Percentiles rank a stretch among this genome's conserved stretches.
Evolutionary conservation across 768 basidiomycete genomes (phyloP).

Genomic region (Boletellus ananas): DNA sequence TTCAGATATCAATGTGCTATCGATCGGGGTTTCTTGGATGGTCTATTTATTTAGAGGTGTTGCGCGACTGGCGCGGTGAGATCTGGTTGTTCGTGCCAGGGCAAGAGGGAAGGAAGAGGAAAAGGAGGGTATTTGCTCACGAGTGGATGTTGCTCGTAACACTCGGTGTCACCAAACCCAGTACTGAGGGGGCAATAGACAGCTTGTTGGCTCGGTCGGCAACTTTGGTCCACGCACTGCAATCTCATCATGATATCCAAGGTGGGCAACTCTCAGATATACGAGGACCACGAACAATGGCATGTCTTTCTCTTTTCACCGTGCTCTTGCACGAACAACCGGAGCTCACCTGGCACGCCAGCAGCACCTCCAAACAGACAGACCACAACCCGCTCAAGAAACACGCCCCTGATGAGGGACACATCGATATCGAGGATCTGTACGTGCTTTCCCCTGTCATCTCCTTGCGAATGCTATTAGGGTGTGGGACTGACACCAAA

Average conservation of each 20-base stretch:
- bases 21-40: slow-evolving; percentile 28
- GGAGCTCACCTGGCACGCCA: too few species aligned
- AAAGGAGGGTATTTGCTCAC: too few species aligned
- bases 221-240: too few species aligned
- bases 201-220: too few species aligned
- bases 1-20: slow-evolving; percentile 36
- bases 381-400: slow-evolving; percentile 18
- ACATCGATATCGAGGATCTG: slow-evolving; percentile 35
- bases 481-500: too few species aligned
- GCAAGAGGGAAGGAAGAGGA: too few species aligned
- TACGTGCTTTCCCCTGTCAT: too few species aligned
- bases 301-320: slow-evolving; percentile 15
- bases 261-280: slow-evolving; percentile 46
- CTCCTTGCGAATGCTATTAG: too few species aligned
- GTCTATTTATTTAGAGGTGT: slow-evolving; percentile 21
- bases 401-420: slow-evolving; percentile 26
- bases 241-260: slow-evolving; percentile 56
- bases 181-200: too few species aligned
- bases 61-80: slow-evolving; percentile 6
- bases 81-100: not conserved
- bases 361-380: slow-evolving; percentile 22
- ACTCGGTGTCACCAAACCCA: too few species aligned
- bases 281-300: slow-evolving; percentile 49
- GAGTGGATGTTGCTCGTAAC: too few species aligned
- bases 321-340: slow-evolving; percentile 2